Conservation (phyloP, 805 yeast species). For the Cyberlindnera xishuangbannaensis region DNA sequence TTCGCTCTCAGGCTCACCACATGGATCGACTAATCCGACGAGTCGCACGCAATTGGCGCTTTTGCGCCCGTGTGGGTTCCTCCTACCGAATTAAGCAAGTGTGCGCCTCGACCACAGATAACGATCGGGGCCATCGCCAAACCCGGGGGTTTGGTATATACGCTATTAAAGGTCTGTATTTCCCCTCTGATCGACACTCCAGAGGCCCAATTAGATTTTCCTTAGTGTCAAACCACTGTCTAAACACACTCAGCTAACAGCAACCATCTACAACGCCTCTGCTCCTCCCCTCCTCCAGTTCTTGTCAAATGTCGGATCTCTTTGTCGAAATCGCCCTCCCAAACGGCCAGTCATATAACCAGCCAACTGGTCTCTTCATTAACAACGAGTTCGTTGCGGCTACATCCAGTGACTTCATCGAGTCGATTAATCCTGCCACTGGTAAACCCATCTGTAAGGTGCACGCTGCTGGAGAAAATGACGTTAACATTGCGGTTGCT, state of each 20-base stretch:
- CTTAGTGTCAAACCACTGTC: not conserved
- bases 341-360: slow-evolving; percentile 59
- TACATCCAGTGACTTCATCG: slow-evolving; percentile 35
- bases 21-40: no score
- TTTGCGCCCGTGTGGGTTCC: no score
- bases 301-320: slow-evolving; percentile 15
- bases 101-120: no score
- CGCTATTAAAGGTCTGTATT: no score
- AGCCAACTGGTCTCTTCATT: slow-evolving; percentile 74
- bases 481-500: slow-evolving; percentile 48
- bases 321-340: slow-evolving; percentile 45
- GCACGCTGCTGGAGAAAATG: slow-evolving; percentile 44
- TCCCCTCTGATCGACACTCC: no score
- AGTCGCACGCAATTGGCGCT: no score
- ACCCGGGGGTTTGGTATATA: no score
- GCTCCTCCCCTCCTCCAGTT: not conserved
- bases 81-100: no score
- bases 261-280: not conserved
- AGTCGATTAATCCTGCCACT: slow-evolving; percentile 44
- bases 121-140: no score
- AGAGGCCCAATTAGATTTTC: no score
- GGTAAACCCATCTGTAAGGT: slow-evolving; percentile 47
- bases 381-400: slow-evolving; percentile 65
- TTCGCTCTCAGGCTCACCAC: no score
- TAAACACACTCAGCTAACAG: not conserved